Base-by-base conservation (phyloP, 2,329 filamentous ascomycete genomes). In the Xylariaceae sp. region DNA sequence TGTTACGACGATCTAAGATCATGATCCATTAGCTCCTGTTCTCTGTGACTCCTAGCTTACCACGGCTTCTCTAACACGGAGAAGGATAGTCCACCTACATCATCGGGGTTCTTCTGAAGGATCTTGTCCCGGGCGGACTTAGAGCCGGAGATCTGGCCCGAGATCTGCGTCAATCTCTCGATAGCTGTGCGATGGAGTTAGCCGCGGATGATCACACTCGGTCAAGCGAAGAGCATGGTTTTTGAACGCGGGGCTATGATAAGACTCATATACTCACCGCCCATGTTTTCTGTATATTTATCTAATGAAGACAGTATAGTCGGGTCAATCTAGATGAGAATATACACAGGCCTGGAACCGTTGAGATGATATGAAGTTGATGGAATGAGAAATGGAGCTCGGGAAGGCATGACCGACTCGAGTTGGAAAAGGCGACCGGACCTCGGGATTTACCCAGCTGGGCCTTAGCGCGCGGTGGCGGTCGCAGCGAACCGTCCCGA, bases 1-100 rank as follows among this genome's bases (percentile, higher is more conserved):
- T 63, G 94, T 97, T 64, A 99, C 86, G 70, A 99, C 94, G 66
- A 97, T 85, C 84, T 87, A 65, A 56, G 47, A 17, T 17, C 4
- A 17, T 15, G 18, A 13, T 8, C 10, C 45, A 37, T 64, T 50
- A 64, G 58, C 44, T 62, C 53, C 17, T 15, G 15, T 37, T 18
- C 45, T 13, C 5, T 53, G 4, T 41, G 13, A 9, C n/a, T 13
- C n/a, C 8, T 6, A 41, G 45, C 51, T 23, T 5, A 30, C 23
- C 4, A 30, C 23, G 23, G 23, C 23, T 30, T 30, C 23, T 30
- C 23, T 6, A 41, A 41, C 37, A 41, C 9, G 8, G 11, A 13
- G 11, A 13, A 41, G 37, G 37, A 41, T 41, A 8, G 37, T 10
- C 37, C n/a, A 64, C 62, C 53, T 77, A 87, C 85, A 79, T 88